A percentile compares a stretch with the other conserved stretches of the same genome.
These are phyloP conservation scores for Fusarium longipes DNA, from an alignment of 2,329 filamentous ascomycete species.

Conservation along the genomic window DNA sequence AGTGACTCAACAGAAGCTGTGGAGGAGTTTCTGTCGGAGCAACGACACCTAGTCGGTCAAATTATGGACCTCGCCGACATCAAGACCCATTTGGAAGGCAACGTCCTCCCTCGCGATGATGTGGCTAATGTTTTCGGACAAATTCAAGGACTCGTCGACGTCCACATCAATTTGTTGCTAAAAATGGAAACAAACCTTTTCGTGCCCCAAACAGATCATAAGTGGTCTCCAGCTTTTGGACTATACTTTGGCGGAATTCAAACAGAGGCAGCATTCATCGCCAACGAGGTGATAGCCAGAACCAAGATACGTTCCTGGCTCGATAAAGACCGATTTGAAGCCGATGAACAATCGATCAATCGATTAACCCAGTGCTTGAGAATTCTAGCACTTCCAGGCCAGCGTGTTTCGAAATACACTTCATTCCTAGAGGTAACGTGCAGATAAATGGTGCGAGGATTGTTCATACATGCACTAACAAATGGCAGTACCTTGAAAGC, in stretches of 20 bases:
- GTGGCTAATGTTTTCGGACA: background rate
- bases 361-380: background rate
- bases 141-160: background rate
- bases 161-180: background rate
- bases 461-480: background rate
- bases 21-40: background rate
- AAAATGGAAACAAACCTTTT: background rate
- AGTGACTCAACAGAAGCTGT: background rate
- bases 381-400: background rate
- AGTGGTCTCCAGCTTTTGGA: background rate
- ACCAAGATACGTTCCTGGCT: background rate
- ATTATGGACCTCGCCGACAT: background rate
- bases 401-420: background rate
- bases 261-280: background rate
- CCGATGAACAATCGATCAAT: background rate
- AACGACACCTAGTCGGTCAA: background rate
- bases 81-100: rapidly evolving
- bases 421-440: background rate
- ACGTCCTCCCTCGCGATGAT: background rate
- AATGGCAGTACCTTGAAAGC: background rate
- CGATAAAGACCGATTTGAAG: background rate
- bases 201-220: background rate
- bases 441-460: background rate
- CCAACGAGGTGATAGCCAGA: background rate
- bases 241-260: background rate